Base-by-base conservation (phyloP, 2,329 filamentous ascomycete genomes). In the Ceratocystis huliohia region DNA sequence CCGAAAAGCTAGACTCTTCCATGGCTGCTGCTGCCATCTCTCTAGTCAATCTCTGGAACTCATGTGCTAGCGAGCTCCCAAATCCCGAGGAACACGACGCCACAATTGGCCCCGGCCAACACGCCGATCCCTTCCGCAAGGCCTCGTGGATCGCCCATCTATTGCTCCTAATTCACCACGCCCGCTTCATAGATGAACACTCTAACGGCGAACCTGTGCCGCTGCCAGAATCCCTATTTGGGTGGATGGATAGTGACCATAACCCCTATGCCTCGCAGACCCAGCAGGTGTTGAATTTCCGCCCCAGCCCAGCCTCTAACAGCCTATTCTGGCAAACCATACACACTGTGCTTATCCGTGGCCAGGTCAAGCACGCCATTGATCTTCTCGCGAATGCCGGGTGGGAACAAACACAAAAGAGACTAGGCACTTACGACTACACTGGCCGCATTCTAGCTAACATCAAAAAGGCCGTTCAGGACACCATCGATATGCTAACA, bases 251-350 rank as follows among this genome's bases (percentile, higher is more conserved):
- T 65, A 80, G 81, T 17, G 83, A 89, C 72, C 90, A 96, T 73
- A 85, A 88, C 69, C 81, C 87, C 30, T 88, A 88, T 71, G 81
- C 82, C 1, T 81, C 84, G 64, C 88, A 92, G 71, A 78, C 88
- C 28, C 79, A 84, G 46, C 79, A 85, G 3, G 81, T 96, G 28
- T 78, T 83, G 69, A 79, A 80, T 33, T 77, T 85, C 70, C 80
- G 81, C 59, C 88, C 89, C 0, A 88, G 88, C 68, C 89, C 91
- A 25, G 88, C 90, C 1, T 84, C 85, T 56, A 89, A 94, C 72
- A 78, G 81, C 30, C 79, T 88, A 45, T 97, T 91, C 76, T 97
- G 93, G 93, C 89, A 92, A 72, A 85, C 85, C 1, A 78, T 96
- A n/a, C 88, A 87, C 71, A 84, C 84, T 66, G 80, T 85, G 15